Conservation (phyloP, 495 filamentous ascomycete genomes). For the Lasiosphaeris hirsuta region DNA sequence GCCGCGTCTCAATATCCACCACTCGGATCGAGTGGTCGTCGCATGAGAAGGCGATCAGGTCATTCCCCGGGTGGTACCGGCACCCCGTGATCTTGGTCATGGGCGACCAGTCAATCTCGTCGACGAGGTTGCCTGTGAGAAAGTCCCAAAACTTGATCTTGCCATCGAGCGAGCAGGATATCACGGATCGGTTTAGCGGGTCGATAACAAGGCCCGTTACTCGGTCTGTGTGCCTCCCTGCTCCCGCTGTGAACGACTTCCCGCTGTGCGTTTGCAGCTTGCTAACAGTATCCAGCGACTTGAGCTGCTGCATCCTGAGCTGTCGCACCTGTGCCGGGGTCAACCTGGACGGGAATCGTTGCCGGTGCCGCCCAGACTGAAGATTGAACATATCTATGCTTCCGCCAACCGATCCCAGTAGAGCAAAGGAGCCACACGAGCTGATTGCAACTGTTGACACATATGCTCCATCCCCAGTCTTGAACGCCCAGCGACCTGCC, state of each 20-base stretch:
- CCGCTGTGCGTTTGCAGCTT: constrained; percentile 41
- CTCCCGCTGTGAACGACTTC: constrained; percentile 41
- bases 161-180: constrained; percentile 88
- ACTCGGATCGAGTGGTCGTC: constrained; percentile 85
- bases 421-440: constrained; percentile 86
- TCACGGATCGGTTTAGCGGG: constrained; percentile 73
- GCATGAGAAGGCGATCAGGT: constrained; percentile 85
- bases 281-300: constrained; percentile 43
- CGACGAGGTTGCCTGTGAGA: constrained; percentile 65
- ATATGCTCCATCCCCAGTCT: constrained; percentile 76
- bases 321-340: constrained; percentile 62
- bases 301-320: constrained; percentile 54
- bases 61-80: constrained; percentile 73
- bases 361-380: constrained; percentile 83
- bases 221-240: constrained; percentile 70
- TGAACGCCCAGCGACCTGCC: constrained; percentile 89
- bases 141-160: constrained; percentile 99
- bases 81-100: constrained; percentile 75
- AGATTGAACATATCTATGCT: constrained; percentile 92
- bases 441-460: constrained; percentile 87
- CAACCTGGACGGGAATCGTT: constrained; percentile 73
- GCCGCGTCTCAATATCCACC: constrained; percentile 85
- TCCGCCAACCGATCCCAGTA: constrained; percentile 82
- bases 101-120: constrained; percentile 81
- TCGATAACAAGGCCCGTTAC: constrained; percentile 86